A percentile compares a stretch with the other conserved stretches of the same genome.
These are phyloP conservation scores for Coelastrella sp. DNA, from an alignment of 139 green algal species.

Conservation along the genomic window DNA sequence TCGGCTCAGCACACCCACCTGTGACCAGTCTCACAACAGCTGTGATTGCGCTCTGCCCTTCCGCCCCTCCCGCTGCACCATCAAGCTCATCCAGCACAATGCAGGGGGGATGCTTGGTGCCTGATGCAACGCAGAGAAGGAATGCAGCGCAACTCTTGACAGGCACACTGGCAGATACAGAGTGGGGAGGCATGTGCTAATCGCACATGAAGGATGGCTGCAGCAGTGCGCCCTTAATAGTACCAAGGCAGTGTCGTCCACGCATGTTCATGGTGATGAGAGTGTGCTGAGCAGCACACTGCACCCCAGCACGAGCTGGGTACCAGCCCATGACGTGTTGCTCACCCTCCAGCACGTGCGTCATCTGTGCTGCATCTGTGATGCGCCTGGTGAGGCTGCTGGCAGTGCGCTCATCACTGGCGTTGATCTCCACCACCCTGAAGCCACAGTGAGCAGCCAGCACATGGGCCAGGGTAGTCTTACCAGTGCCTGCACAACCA, in stretches of 20 bases:
- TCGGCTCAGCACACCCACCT: background rate
- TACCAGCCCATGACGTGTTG: background rate
- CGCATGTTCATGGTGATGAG: too few species aligned
- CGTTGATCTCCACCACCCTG: conserved; percentile 95
- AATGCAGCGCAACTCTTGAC: background rate
- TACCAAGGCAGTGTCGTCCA: too few species aligned
- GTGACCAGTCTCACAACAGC: conserved; percentile 87
- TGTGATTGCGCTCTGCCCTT: conserved; percentile 81
- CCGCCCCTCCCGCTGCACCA: conserved; percentile 81
- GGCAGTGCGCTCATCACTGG: conserved; percentile 89
- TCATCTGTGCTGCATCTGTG: conserved; percentile 85
- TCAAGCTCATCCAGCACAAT: conserved; percentile 98
- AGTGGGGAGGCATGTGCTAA: background rate
- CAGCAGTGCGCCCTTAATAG: too few species aligned
- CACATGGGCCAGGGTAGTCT: conserved; percentile 97
- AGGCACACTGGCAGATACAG: background rate
- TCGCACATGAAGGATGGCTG: too few species aligned
- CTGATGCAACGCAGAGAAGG: background rate
- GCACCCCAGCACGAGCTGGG: too few species aligned
- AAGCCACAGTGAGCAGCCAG: conserved; percentile 95
- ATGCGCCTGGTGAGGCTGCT: conserved; percentile 72
- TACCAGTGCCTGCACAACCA: conserved; percentile 87
- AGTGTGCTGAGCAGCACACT: too few species aligned
- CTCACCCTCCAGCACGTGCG: conserved; percentile 48
- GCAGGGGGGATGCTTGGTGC: conserved; percentile 83